Evolutionary conservation across 2,329 filamentous ascomycete species (phyloP), one percentile per base, ranked within the genome.

Genomic region (Cordyceps tenuipes): DNA sequence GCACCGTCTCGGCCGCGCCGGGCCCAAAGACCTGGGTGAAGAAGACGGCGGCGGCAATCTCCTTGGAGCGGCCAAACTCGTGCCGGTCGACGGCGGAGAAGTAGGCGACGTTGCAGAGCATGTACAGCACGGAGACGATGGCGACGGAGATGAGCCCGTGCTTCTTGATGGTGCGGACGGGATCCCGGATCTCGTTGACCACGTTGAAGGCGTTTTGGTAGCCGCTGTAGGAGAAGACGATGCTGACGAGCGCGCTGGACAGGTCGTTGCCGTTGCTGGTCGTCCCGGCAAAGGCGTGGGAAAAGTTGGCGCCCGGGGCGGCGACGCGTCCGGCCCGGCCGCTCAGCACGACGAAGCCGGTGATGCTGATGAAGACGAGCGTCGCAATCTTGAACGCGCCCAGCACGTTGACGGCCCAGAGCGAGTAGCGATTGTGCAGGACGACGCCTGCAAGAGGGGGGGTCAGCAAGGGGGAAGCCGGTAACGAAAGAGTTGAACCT

Each of bases 191-290:
- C 68, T 86, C 83, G 57, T 84, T 84, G 60, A 82, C 80, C 3
- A 86, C 76, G 62, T 84, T 84, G 70, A 86, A 86, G 0, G 82
- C 80, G 63, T 86, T 86, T 12, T 76, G 71, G 62, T 79, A 86
- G 1, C 83, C 83, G 0, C 73, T 68, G 62, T 84, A 86, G 0
- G 82, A 80, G 61, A 84, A 85, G 31, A 81, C 77, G 54, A 86
- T 81, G 58, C 79, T 84, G 52, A 83, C 77, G 26, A 87, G 67
- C 0, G 83, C 82, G 61, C 78, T 66, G 0, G 74, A 68, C 0
- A 75, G 61, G 26, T 72, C 71, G 58, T 76, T 73, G 31, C 72
- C 74, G 53, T 71, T 73, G 36, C 57, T 63, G 0, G 72, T 69
- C 0, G 71, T 72, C 2, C 74, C 74, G 0, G 65, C 62, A 51